A percentile compares a stretch with the other conserved stretches of the same genome.
These are phyloP conservation scores for Pholiota conissans DNA, from an alignment of 768 basidiomycete genomes.

Conservation along the genomic window DNA sequence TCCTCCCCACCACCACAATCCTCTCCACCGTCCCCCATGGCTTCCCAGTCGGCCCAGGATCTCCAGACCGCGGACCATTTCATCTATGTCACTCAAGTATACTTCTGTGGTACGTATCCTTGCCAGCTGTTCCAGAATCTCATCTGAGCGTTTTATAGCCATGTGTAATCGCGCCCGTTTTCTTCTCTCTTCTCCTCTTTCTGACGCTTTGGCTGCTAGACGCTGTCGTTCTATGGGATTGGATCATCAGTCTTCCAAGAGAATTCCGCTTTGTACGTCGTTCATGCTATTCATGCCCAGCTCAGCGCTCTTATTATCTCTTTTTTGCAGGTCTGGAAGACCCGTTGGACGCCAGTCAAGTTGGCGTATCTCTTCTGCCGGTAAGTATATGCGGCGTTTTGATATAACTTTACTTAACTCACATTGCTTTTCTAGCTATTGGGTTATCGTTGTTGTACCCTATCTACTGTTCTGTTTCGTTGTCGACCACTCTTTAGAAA, in stretches of 20 bases:
- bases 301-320: slow-evolving; percentile 18
- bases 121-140: slow-evolving; percentile 24
- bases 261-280: slow-evolving; percentile 73
- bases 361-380: slow-evolving; percentile 82
- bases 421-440: slow-evolving; percentile 56
- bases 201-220: slow-evolving; percentile 44
- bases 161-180: slow-evolving; percentile 55
- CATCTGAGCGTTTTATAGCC: slow-evolving; percentile 44
- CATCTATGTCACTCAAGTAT: slow-evolving; percentile 80
- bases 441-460: slow-evolving; percentile 80
- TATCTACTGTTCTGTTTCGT: slow-evolving; percentile 79
- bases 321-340: slow-evolving; percentile 69
- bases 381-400: slow-evolving; percentile 39
- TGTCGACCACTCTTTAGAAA: slow-evolving; percentile 60
- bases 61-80: slow-evolving; percentile 67
- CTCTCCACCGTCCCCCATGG: slow-evolving; percentile 25
- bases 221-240: slow-evolving; percentile 84
- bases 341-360: slow-evolving; percentile 83
- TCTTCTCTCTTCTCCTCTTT: slow-evolving; percentile 25
- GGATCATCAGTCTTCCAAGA: slow-evolving; percentile 75
- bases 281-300: slow-evolving; percentile 15
- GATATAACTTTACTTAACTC: slow-evolving; percentile 19
- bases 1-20: slow-evolving; percentile 20
- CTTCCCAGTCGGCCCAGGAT: slow-evolving; percentile 33
- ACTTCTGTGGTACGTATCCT: slow-evolving; percentile 76